Conservation (phyloP, 1,139 yeast species). For the Magnusiomyces ingens region DNA sequence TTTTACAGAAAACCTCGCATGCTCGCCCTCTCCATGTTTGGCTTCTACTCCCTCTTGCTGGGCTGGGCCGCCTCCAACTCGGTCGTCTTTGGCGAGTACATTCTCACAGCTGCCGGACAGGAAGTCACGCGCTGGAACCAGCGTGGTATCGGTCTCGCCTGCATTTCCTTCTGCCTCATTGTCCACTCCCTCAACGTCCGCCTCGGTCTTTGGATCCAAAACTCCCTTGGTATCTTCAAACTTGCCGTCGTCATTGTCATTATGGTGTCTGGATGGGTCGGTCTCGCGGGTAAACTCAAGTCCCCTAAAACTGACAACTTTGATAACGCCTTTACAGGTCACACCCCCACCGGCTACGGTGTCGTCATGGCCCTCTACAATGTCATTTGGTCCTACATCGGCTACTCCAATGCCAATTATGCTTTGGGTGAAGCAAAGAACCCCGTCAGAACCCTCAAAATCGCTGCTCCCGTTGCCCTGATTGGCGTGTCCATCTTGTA, state of each 20-base stretch:
- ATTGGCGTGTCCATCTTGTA: slow-evolving; percentile 53
- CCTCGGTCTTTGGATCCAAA: slow-evolving; percentile 62
- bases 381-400: slow-evolving; percentile 67
- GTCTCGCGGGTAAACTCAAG: slow-evolving; percentile 56
- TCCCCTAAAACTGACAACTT: slow-evolving; percentile 51
- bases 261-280: slow-evolving; percentile 74
- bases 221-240: slow-evolving; percentile 64
- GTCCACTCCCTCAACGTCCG: slow-evolving; percentile 58
- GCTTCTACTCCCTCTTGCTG: slow-evolving; percentile 64
- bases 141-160: slow-evolving; percentile 67
- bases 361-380: slow-evolving; percentile 71
- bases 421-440: slow-evolving; percentile 73
- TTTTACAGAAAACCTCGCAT: slow-evolving; percentile 63
- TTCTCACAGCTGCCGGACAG: slow-evolving; percentile 62
- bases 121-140: slow-evolving; percentile 70
- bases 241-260: slow-evolving; percentile 60
- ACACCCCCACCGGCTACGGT: slow-evolving; percentile 64
- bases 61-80: slow-evolving; percentile 85
- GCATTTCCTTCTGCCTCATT: slow-evolving; percentile 63
- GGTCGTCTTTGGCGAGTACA: slow-evolving; percentile 43
- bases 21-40: slow-evolving; percentile 67
- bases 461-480: slow-evolving; percentile 72
- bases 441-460: slow-evolving; percentile 59
- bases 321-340: slow-evolving; percentile 52
- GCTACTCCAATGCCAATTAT: slow-evolving; percentile 58